phyloP scores from a whole-genome alignment of 176 grass and related monocot genomes.

The Bromus sterilis region DNA sequence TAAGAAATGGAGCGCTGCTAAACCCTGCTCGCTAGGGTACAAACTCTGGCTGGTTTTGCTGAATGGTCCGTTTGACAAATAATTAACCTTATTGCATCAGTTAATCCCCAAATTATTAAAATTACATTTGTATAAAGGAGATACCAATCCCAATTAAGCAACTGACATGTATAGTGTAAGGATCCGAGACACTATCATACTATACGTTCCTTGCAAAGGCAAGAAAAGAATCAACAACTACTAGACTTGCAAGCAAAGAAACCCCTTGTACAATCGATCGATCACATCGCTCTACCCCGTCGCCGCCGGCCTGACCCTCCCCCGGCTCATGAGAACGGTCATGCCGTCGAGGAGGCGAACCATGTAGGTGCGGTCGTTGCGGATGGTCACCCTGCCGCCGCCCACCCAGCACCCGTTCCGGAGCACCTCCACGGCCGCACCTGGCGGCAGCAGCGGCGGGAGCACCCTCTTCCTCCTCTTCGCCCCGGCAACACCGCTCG shows the following conservation, averaged over 20 bases:
- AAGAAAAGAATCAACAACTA: background rate
- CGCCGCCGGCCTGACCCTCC: background rate
- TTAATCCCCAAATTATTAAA: background rate
- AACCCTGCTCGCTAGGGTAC: background rate
- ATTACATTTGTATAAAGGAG: background rate
- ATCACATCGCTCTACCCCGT: background rate
- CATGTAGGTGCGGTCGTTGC: conserved; percentile 24
- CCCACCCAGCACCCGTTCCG: background rate
- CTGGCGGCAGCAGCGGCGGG: background rate
- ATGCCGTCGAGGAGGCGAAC: background rate
- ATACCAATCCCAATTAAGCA: background rate
- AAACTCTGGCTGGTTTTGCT: too few relatives aligned
- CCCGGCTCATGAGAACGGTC: background rate
- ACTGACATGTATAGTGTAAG: background rate
- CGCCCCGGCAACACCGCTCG: background rate
- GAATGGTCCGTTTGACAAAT: background rate
- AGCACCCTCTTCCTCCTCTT: background rate
- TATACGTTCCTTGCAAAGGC: background rate
- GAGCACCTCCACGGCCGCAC: conserved; percentile 17
- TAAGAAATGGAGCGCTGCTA: background rate
- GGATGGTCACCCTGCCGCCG: conserved; percentile 3
- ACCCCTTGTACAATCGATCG: background rate
- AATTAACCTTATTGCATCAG: background rate
- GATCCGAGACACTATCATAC: background rate
- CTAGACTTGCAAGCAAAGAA: background rate